Base-by-base conservation (phyloP, 2,329 filamentous ascomycete species). In the Fusarium sp. region DNA sequence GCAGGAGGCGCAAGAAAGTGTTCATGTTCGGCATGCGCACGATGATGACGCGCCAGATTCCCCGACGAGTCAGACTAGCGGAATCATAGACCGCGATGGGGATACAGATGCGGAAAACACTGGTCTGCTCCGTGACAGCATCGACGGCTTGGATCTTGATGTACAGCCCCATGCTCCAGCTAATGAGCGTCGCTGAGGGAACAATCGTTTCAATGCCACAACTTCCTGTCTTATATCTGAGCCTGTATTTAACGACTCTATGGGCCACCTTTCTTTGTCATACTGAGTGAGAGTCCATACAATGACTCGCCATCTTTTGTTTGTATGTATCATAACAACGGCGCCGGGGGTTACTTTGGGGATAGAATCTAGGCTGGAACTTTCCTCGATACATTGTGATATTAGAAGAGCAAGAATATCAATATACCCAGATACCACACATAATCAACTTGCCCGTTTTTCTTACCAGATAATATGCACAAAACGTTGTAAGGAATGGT, bases 1-100 rank as follows among this genome's bases (percentile, higher is more conserved):
- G 52, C 84, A 89, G 62, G 93, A 98, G 18, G 94, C 95, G 3
- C 86, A 86, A 77, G 79, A 82, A 39, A 84, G 87, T 35, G 87
- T 86, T 5, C 87, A 89, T 58, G 80, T 80, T 14, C 82, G 80
- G 36, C 84, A 84, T 64, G 77, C 81, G 66, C 81, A 78, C 11
- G 72, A 75, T 17, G 80, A 82, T 20, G 65, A 81, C 71, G 17
- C 77, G 66, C 66, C 63, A 24, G 73, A 66, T 14, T 82, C 80
- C 22, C 82, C 81, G 47, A 66, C 12, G 79, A 84, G 81, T 71
- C 82, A 81, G 13, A 84, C 80, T 66, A 82, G 77, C 33, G 85
- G 83, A 74, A 84, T 85, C 45, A 75, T 79, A 20, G 86, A 86
- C 31, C 83, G 83, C 39, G 83, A 84, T 36, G 84, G 83, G 12